Conservation (phyloP, 2,329 filamentous ascomycete genomes). For the Gnomoniopsis sp. region DNA sequence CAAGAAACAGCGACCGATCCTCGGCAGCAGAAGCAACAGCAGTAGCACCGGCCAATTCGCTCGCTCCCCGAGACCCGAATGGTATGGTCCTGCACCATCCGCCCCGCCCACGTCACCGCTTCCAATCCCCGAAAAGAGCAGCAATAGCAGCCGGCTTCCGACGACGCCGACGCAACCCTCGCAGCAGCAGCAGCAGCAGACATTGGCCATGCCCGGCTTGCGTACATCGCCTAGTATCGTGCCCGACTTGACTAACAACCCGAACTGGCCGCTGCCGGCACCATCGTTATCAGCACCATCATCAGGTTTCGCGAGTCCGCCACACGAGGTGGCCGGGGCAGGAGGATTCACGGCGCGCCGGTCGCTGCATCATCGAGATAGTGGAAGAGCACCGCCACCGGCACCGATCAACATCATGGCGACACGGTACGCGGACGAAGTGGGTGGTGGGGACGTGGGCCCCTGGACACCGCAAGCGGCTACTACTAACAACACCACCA, state of each 20-base stretch:
- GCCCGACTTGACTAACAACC: conserved; percentile 1
- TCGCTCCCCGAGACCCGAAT: conserved; percentile 1
- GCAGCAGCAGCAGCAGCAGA: not conserved
- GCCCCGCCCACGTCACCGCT: conserved; percentile 13
- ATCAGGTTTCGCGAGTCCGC: not conserved
- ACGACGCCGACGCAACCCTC: not conserved
- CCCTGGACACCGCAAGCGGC: conserved; percentile 6
- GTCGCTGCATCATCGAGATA: not conserved
- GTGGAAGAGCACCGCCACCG: conserved; percentile 10
- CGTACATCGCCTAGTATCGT: conserved; percentile 2
- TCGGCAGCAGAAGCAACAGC: no score
- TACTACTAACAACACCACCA: no score
- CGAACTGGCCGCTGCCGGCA: conserved; percentile 17
- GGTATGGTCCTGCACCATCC: conserved; percentile 12
- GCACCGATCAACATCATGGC: conserved; percentile 17
- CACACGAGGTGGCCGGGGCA: not conserved
- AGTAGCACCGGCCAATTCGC: no score
- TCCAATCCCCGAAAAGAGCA: conserved; percentile 9
- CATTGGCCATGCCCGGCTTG: not conserved
- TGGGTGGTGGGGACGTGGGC: not conserved
- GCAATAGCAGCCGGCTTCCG: not conserved
- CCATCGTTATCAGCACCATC: not conserved
- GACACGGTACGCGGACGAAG: conserved; percentile 8
- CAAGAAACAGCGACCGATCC: not conserved
- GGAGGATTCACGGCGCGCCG: not conserved